Evolutionary conservation across 1,284 basidiomycete genomes (phyloP).

Genomic region (Coniophora puteana): DNA sequence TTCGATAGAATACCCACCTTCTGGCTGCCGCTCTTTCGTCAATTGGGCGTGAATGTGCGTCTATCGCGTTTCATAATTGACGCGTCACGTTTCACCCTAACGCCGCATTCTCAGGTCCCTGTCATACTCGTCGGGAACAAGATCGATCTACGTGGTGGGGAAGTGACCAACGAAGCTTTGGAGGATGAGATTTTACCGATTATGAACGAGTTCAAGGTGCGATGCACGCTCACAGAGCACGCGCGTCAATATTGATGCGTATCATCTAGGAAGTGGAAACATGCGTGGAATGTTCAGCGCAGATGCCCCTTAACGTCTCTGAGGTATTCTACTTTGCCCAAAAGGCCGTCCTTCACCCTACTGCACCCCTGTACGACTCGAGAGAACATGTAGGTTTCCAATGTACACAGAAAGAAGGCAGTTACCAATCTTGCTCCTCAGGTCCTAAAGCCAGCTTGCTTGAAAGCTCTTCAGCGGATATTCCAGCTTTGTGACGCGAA

Average conservation of each 20-base stretch:
- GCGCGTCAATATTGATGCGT: constrained; percentile 9
- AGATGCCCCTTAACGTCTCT: constrained; percentile 87
- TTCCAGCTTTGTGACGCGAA: constrained; percentile 95
- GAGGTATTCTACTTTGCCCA: constrained; percentile 99
- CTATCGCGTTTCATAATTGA: constrained; percentile 20
- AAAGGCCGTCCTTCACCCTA: constrained; percentile 96
- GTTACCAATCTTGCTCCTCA: constrained; percentile 27
- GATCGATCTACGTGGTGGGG: constrained; percentile 90
- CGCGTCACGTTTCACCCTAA: constrained; percentile 8
- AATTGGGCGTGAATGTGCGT: constrained; percentile 91
- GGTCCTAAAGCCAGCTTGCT: constrained; percentile 93
- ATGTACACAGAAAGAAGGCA: constrained; percentile 6
- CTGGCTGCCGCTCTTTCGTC: constrained; percentile 97
- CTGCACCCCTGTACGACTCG: constrained; percentile 96
- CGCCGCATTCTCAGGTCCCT: constrained; percentile 68
- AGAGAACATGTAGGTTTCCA: constrained; percentile 72
- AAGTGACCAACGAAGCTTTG: constrained; percentile 91
- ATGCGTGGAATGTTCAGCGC: constrained; percentile 95
- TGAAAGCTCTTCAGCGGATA: constrained; percentile 87
- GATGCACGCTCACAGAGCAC: constrained; percentile 12
- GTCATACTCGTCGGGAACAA: constrained; percentile 99
- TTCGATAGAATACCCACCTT: constrained; percentile 98
- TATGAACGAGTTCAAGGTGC: constrained; percentile 95
- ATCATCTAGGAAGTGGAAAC: constrained; percentile 87
- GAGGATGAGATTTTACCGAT: constrained; percentile 94